phyloP scores from a whole-genome alignment of 192 early-diverging fungal genomes.

The Gryganskiella cystojenkinii region DNA sequence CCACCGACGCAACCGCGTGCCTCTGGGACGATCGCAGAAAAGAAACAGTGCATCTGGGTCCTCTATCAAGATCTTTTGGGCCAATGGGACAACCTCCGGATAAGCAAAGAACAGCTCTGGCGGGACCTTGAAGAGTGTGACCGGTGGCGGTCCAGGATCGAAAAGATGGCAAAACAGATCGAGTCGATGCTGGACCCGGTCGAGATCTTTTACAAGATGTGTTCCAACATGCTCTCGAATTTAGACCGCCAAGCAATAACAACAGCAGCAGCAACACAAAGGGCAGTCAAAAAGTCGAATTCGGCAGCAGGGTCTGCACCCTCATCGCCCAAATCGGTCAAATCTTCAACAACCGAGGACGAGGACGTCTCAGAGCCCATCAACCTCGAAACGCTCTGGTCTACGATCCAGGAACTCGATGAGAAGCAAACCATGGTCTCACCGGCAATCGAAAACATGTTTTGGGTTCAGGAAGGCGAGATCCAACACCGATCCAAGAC shows the following conservation, averaged over 20 bases:
- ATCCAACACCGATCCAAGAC: constrained; percentile 34
- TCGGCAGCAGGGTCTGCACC: too few relatives aligned
- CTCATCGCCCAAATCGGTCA: neutral
- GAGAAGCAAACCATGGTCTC: constrained; percentile 39
- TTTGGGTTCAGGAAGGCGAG: constrained; percentile 53
- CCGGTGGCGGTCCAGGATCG: constrained; percentile 40
- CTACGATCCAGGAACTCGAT: constrained; percentile 40
- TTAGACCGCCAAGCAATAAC: constrained; percentile 12
- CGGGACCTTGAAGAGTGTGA: constrained; percentile 39
- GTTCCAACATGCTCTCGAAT: constrained; percentile 26
- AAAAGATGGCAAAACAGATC: constrained; percentile 51
- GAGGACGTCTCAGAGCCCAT: neutral
- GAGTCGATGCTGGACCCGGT: constrained; percentile 50
- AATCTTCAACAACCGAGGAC: neutral
- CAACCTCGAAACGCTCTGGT: constrained; percentile 22
- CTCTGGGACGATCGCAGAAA: constrained; percentile 33
- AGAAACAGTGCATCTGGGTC: constrained; percentile 19
- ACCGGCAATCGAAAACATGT: constrained; percentile 48
- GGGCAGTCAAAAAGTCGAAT: constrained; percentile 2
- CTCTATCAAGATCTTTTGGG: constrained; percentile 23
- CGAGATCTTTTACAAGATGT: constrained; percentile 48
- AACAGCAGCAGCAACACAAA: neutral
- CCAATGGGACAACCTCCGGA: constrained; percentile 18
- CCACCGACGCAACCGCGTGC: neutral
- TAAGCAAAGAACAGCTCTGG: constrained; percentile 46